phyloP scores from a whole-genome alignment of 306 rosid species.

The Trichosanthes cucumerina region DNA sequence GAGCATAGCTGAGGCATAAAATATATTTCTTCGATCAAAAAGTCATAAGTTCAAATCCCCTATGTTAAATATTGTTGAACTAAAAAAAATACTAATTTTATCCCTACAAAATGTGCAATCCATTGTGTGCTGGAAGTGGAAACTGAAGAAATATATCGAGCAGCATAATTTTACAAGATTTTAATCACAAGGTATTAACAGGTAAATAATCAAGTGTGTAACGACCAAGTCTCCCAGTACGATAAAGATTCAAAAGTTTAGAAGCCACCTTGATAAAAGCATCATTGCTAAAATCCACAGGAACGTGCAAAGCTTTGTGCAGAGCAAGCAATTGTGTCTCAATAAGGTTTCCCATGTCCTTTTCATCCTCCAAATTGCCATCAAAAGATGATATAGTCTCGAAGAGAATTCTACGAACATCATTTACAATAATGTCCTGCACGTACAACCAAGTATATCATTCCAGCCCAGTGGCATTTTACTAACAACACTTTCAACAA shows the following conservation, averaged over 20 bases:
- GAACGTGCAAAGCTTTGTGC: conserved; percentile 40
- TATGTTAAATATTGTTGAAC: too few species aligned
- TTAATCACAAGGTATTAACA: background rate
- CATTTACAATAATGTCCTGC: conserved; percentile 55
- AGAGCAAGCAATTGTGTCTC: conserved; percentile 35
- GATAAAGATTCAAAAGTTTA: conserved; percentile 65
- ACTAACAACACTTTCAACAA: background rate
- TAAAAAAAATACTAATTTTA: background rate
- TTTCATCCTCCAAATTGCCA: conserved; percentile 33
- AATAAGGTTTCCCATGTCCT: conserved; percentile 33
- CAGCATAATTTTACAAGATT: background rate
- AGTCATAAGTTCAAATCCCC: too few species aligned
- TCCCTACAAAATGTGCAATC: background rate
- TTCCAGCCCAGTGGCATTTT: background rate
- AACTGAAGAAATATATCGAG: background rate
- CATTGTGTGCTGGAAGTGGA: background rate
- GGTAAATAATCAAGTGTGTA: conserved; percentile 51
- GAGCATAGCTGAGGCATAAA: too few species aligned
- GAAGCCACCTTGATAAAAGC: conserved; percentile 37
- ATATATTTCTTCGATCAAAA: too few species aligned
- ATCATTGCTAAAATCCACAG: conserved; percentile 23
- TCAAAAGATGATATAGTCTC: conserved; percentile 41
- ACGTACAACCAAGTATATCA: background rate
- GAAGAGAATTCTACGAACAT: conserved; percentile 44
- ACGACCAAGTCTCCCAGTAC: conserved; percentile 72